Conservation (phyloP, 148 eudicot species). For the Vaccinium corymbosum region DNA sequence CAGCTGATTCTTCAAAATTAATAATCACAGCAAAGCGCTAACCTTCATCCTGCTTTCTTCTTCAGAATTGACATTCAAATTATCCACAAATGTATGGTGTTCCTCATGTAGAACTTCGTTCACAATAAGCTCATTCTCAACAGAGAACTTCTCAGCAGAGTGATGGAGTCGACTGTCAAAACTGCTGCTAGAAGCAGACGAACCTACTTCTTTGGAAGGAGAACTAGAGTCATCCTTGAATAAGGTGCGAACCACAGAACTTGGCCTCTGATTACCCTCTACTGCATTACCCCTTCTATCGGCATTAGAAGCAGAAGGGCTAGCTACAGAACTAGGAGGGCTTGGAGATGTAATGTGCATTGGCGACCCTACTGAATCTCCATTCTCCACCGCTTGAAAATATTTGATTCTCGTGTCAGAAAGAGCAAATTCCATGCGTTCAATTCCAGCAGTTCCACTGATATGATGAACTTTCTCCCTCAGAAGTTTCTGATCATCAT, state of each 20-base stretch:
- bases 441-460: conserved; percentile 83
- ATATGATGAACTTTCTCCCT: conserved; percentile 78
- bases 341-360: conserved; percentile 54
- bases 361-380: conserved; percentile 55
- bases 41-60: conserved; percentile 54
- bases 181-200: conserved; percentile 29
- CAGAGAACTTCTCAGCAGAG: conserved; percentile 25
- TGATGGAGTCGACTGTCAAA: conserved; percentile 10
- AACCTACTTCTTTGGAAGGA: conserved; percentile 29
- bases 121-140: conserved; percentile 76
- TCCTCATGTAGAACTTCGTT: conserved; percentile 76
- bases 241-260: conserved; percentile 62
- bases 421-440: conserved; percentile 79
- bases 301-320: conserved; percentile 30
- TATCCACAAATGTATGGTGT: conserved; percentile 48
- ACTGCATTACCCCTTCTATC: conserved; percentile 25
- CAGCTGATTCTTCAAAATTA: neutral
- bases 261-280: conserved; percentile 27
- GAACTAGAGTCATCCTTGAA: conserved; percentile 45
- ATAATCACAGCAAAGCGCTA: conserved; percentile 24
- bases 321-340: conserved; percentile 35
- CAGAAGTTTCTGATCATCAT: conserved; percentile 78
- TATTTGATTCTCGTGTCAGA: conserved; percentile 59
- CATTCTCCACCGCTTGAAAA: conserved; percentile 59
- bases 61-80: conserved; percentile 36